Percentiles rank a stretch among this genome's conserved stretches.
These are phyloP conservation scores for Pezicula neosporulosa DNA, from an alignment of 2,329 filamentous ascomycete genomes.

Conservation along the genomic window DNA sequence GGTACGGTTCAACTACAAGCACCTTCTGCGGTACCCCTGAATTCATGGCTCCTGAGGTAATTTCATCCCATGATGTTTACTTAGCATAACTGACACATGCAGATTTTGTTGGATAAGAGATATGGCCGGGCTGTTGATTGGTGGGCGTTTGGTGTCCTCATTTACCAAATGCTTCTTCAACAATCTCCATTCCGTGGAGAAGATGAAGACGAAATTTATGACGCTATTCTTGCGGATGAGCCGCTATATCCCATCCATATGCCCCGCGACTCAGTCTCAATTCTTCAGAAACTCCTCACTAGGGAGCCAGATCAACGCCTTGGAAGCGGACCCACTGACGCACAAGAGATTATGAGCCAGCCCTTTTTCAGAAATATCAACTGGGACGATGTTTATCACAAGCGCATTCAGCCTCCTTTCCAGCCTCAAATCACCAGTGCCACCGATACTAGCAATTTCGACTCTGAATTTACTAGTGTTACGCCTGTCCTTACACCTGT, in stretches of 20 bases:
- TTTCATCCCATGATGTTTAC: slow-evolving; percentile 17
- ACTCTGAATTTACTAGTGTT: slow-evolving; percentile 97
- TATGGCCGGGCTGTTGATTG: slow-evolving; percentile 97
- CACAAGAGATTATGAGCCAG: slow-evolving; percentile 98
- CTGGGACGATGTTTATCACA: slow-evolving; percentile 98
- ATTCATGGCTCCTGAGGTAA: slow-evolving; percentile 97
- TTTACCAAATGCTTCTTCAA: slow-evolving; percentile 99
- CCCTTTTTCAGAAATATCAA: slow-evolving; percentile 97
- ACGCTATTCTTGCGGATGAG: slow-evolving; percentile 95
- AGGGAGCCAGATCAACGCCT: slow-evolving; percentile 91
- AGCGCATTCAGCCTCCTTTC: slow-evolving; percentile 86
- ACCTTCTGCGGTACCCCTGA: slow-evolving; percentile 99
- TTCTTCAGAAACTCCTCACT: slow-evolving; percentile 94
- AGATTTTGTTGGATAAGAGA: slow-evolving; percentile 97
- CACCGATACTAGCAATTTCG: slow-evolving; percentile 99
- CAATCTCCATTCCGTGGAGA: slow-evolving; percentile 98
- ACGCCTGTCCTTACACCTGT: slow-evolving; percentile 96
- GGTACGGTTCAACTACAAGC: slow-evolving; percentile 94
- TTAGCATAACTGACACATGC: slow-evolving; percentile 23
- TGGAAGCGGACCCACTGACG: slow-evolving; percentile 92
- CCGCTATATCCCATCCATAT: slow-evolving; percentile 98
- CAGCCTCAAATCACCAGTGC: slow-evolving; percentile 84
- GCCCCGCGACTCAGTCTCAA: slow-evolving; percentile 95
- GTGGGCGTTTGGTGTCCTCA: slow-evolving; percentile 99
- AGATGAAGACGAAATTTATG: slow-evolving; percentile 99